Evolutionary conservation across 192 early-diverging fungal species (phyloP), one percentile per base, ranked within the genome.

Genomic region (Geosiphon pyriformis): DNA sequence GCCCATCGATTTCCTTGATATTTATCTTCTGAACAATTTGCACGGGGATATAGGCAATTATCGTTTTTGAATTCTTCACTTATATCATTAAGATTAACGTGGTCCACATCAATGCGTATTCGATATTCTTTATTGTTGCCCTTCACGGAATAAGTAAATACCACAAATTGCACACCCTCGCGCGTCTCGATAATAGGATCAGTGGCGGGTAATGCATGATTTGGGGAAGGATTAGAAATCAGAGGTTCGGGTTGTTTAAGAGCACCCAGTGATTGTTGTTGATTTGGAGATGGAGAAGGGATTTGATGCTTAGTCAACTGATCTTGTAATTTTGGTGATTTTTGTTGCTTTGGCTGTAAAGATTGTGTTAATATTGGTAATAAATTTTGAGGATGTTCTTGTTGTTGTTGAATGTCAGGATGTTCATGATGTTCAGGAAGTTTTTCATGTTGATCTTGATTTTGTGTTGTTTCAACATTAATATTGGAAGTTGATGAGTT

Each of bases 31-130:
- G 77, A 62, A 48, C 87, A 83, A 72, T 88, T 83, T 4, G 94
- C 94, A 17, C 87, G 80, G 15, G 90, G 90, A 67, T 95, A 95
- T 33, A 95, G 82, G 68, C 90, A 94, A 69, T 94, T 95, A 31
- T 76, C 81, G 7, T 49, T 51, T 69, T 86, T 87, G 68, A 93
- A 90, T 51, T 87, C 71, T 23, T 69, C 34, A 59, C 79, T 50
- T 62, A 92, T 72, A 30, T 75, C 62, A 35, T 52, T 49, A 29
- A 80, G 8, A 73, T 70, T 22, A 34, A 84, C 79, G 18, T 74
- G 64, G 32, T 92, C 87, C 34, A 93, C 72, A 71, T 93, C 91
- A 25, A 87, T 87, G 15, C 90, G 83, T 49, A 93, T 82, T 7
- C 74, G 74, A 68, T 90, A 88, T 18, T 80, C 72, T 4, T 74